A percentile compares a stretch with the other conserved stretches of the same genome.
Conservation (phyloP, 1,284 basidiomycete species). For the Lentinula novae-zelandiae region DNA sequence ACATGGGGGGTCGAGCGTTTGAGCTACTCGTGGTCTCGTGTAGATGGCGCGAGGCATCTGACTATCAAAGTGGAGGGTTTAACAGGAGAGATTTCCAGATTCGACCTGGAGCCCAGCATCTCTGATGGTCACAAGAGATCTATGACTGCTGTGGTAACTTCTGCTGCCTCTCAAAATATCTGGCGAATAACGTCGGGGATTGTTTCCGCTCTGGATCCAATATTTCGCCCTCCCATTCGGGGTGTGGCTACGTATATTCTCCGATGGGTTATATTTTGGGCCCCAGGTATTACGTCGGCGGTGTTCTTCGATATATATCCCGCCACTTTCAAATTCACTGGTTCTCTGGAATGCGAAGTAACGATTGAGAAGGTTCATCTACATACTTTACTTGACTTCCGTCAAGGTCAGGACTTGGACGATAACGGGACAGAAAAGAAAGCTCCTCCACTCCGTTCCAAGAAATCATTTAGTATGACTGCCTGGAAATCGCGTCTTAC, state of each 20-base stretch:
- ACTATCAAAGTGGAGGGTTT: slow-evolving; percentile 60
- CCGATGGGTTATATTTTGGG: slow-evolving; percentile 56
- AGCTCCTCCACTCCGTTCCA: slow-evolving; percentile 22
- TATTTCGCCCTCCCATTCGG: slow-evolving; percentile 58
- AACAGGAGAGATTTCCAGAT: slow-evolving; percentile 34
- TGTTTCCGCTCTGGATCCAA: slow-evolving; percentile 51
- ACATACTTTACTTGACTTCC: slow-evolving; percentile 51
- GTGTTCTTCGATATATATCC: slow-evolving; percentile 63
- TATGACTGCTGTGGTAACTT: slow-evolving; percentile 48
- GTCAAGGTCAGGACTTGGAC: slow-evolving; percentile 33
- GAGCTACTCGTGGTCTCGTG: slow-evolving; percentile 50
- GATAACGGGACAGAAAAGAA: slow-evolving; percentile 23
- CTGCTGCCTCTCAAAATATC: slow-evolving; percentile 46
- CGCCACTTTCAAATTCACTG: slow-evolving; percentile 45
- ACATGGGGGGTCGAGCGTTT: slow-evolving; percentile 64
- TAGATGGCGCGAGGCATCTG: slow-evolving; percentile 46
- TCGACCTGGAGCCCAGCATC: slow-evolving; percentile 12
- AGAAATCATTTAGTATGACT: slow-evolving; percentile 43
- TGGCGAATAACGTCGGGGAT: slow-evolving; percentile 42
- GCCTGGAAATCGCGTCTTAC: slow-evolving; percentile 59
- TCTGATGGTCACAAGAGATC: slow-evolving; percentile 34
- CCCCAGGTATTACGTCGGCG: slow-evolving; percentile 62
- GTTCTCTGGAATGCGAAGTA: slow-evolving; percentile 47
- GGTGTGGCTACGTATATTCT: slow-evolving; percentile 47
- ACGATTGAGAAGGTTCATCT: slow-evolving; percentile 47